Evolutionary conservation across 768 basidiomycete genomes (phyloP), one percentile per base, ranked within the genome.

Genomic region (Kwoniella pini): DNA sequence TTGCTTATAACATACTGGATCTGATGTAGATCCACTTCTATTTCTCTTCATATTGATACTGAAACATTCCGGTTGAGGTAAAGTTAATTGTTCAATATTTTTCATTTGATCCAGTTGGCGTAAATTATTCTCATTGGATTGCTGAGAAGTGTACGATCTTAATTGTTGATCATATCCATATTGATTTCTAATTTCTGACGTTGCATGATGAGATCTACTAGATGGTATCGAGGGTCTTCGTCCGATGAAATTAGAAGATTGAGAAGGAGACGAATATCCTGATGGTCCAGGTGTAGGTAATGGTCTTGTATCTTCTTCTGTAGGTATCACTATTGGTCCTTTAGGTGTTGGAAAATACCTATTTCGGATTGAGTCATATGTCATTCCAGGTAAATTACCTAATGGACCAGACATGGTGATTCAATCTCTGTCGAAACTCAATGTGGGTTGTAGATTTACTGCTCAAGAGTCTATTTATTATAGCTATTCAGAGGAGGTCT

Each of bases 391-490:
- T 9, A 72, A 21, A 19, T 24, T 40, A 15, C 71, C 71, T 30
- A 72, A 52, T 9, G 68, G 65, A 17, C 67, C 62, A 17, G 61
- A 61, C 59, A 61, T 61, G n/a, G n/a, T n/a, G n/a, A n/a, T n/a
- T n/a, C n/a, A n/a, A n/a, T n/a, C n/a, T n/a, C n/a, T n/a, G n/a
- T n/a, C n/a, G n/a, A n/a, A n/a, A n/a, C n/a, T n/a, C n/a, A n/a
- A n/a, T n/a, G n/a, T n/a, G n/a, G n/a, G n/a, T n/a, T n/a, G n/a
- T n/a, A n/a, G n/a, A n/a, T n/a, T n/a, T n/a, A n/a, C n/a, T n/a
- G n/a, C n/a, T n/a, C n/a, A n/a, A n/a, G n/a, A n/a, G n/a, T n/a
- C n/a, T n/a, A n/a, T n/a, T n/a, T n/a, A n/a, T n/a, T n/a, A n/a
- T n/a, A n/a, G n/a, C n/a, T n/a, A n/a, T n/a, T n/a, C n/a, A n/a